Evolutionary conservation across 768 basidiomycete species (phyloP).

Genomic region (Ramaria rubella): DNA sequence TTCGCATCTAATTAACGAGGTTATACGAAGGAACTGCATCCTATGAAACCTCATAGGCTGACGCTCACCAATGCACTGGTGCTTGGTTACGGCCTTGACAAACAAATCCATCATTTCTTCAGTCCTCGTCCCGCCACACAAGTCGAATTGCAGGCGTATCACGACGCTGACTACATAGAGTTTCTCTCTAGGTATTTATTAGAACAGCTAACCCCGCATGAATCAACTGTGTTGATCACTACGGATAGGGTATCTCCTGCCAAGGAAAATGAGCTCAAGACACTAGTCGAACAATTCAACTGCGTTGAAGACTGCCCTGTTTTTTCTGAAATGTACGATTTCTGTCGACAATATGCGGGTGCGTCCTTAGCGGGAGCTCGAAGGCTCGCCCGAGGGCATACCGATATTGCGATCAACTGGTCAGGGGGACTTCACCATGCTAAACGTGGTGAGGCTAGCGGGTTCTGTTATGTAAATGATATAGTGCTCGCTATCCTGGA

Average conservation of each 20-base stretch:
- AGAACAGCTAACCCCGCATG: constrained; percentile 18
- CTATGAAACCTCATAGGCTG: constrained; percentile 97
- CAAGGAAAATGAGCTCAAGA: constrained; percentile 59
- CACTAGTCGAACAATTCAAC: constrained; percentile 81
- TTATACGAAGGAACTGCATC: constrained; percentile 76
- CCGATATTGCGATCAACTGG: constrained; percentile 99
- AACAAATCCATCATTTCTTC: constrained; percentile 89
- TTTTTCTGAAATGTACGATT: constrained; percentile 91
- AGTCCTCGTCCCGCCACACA: constrained; percentile 84
- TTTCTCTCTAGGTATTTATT: constrained; percentile 72
- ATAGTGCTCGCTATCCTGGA: constrained; percentile 93
- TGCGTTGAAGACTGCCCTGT: constrained; percentile 97
- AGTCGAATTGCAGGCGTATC: constrained; percentile 84
- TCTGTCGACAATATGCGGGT: constrained; percentile 91
- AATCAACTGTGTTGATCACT: background rate
- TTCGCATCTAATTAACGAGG: constrained; percentile 3
- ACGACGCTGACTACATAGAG: constrained; percentile 93
- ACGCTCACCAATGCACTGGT: constrained; percentile 94
- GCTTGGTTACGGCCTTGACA: constrained; percentile 92
- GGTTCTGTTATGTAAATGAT: constrained; percentile 98
- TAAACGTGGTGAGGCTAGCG: constrained; percentile 95
- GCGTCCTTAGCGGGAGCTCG: constrained; percentile 86
- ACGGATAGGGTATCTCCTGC: constrained; percentile 72
- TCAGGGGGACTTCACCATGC: constrained; percentile 97
- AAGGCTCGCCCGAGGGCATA: constrained; percentile 74